Conservation (phyloP, 2,329 filamentous ascomycete genomes). For the Aspergillus pseudotamarii region DNA sequence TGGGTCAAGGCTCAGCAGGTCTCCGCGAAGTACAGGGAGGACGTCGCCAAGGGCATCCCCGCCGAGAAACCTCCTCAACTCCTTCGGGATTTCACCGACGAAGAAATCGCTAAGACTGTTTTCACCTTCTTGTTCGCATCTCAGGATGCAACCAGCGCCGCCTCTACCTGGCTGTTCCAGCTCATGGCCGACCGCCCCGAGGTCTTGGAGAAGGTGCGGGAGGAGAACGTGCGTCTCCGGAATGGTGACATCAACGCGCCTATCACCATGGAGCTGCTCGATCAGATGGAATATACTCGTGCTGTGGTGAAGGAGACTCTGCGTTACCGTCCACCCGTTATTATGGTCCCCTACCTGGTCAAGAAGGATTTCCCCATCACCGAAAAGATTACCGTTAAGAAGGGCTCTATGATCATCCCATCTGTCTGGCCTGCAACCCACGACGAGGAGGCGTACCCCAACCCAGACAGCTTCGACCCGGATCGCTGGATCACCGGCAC, state of each 20-base stretch:
- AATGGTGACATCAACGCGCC: constrained; percentile 72
- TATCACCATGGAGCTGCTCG: constrained; percentile 81
- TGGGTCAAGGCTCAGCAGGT: constrained; percentile 91
- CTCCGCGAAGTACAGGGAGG: constrained; percentile 78
- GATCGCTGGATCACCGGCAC: constrained; percentile 90
- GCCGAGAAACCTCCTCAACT: constrained; percentile 80
- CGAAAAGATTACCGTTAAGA: constrained; percentile 84
- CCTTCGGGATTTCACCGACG: constrained; percentile 84
- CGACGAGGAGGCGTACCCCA: constrained; percentile 87
- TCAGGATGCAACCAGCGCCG: constrained; percentile 94
- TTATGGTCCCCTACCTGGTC: constrained; percentile 93
- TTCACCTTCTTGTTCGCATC: constrained; percentile 98
- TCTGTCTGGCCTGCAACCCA: constrained; percentile 88
- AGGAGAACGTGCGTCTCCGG: constrained; percentile 80
- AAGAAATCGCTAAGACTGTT: constrained; percentile 88
- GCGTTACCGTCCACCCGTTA: constrained; percentile 90
- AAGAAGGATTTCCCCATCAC: constrained; percentile 96
- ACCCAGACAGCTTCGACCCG: constrained; percentile 85
- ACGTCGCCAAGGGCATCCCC: constrained; percentile 70
- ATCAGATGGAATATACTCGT: constrained; percentile 85
- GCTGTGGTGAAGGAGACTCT: constrained; percentile 89
- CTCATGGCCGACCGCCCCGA: constrained; percentile 92
- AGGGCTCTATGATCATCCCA: constrained; percentile 93
- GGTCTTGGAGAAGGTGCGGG: constrained; percentile 82
- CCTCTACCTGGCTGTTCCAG: constrained; percentile 94